Evolutionary conservation across 225 moss, liverwort and hornwort species (phyloP), one percentile per base, ranked within the genome.

Genomic region (Antitrichia curtipendula): DNA sequence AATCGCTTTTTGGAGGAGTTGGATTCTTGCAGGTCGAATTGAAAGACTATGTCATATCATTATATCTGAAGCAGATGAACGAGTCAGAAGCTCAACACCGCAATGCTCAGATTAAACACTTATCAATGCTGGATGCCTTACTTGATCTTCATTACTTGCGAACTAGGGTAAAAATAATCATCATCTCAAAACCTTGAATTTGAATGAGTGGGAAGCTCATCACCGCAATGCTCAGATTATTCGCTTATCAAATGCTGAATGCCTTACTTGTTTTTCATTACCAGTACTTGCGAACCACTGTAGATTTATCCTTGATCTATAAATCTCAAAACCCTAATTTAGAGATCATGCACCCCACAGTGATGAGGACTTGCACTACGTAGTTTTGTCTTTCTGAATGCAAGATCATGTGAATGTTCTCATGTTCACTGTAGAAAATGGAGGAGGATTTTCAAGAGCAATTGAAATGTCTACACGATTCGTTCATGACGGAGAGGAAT

Each of bases 91-190:
- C 91, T 38, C 96, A 98, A 77, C 92, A 89, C 29, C 84, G 91
- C 36, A 91, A 78, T 84, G 88, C 94, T 50, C 90, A 90, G 40
- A 93, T 94, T 62, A 96, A 96, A 82, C 97, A 98, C 83, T 85
- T 94, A 74, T 92, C 93, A 57, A 95, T 91, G 87, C 64, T 96
- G 87, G 96, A 96, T 84, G 88, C 80, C 38, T 49, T 95, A 23
- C 90, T 95, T 75, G 96, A 98, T 68, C 90, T 98, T 45, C 96
- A 98, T 89, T 93, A 92, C 78, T 92, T 95, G 62, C 91, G 93
- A 53, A 92, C 91, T 45, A 91, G 80, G 89, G 96, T 94, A 83
- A 40, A 8, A 36, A 36, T 32, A 21, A 31, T 45, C 0, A 41
- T 73, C 18, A 52, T 38, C 50, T 89, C 32, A 77, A 86, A 83